Percentiles rank a stretch among this genome's conserved stretches.
Conservation (phyloP, 768 basidiomycete species). For the Termitomyces sp. region DNA sequence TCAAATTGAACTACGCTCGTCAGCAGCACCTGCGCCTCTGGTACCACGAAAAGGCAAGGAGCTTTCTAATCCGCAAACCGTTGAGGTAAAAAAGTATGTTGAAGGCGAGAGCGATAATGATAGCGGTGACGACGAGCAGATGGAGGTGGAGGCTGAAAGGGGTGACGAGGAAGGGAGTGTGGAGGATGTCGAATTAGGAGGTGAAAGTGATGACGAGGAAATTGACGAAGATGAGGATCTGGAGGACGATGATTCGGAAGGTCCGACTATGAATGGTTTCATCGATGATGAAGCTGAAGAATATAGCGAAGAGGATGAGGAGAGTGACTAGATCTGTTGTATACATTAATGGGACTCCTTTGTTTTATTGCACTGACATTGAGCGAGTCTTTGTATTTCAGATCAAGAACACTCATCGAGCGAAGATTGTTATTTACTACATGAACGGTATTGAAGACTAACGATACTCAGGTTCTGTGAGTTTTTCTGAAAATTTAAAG, state of each 20-base stretch:
- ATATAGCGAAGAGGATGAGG: constrained; percentile 41
- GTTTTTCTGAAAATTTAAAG: background rate
- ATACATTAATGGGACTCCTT: constrained; percentile 2
- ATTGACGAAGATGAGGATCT: constrained; percentile 33
- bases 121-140: constrained; percentile 47
- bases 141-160: constrained; percentile 58
- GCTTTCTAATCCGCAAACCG: constrained; percentile 25
- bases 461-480: background rate
- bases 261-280: constrained; percentile 41
- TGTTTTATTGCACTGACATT: background rate
- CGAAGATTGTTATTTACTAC: too few species aligned
- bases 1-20: constrained; percentile 86
- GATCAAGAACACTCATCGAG: too few species aligned
- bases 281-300: constrained; percentile 58
- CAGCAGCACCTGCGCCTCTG: constrained; percentile 57
- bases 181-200: constrained; percentile 74
- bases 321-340: constrained; percentile 38
- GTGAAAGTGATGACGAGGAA: constrained; percentile 47
- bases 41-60: constrained; percentile 34
- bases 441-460: background rate
- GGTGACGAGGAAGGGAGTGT: constrained; percentile 69
- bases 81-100: constrained; percentile 50
- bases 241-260: constrained; percentile 39
- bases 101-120: constrained; percentile 72
- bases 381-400: too few species aligned